phyloP scores from a whole-genome alignment of 768 basidiomycete genomes.

The Dentipellis sp. region DNA sequence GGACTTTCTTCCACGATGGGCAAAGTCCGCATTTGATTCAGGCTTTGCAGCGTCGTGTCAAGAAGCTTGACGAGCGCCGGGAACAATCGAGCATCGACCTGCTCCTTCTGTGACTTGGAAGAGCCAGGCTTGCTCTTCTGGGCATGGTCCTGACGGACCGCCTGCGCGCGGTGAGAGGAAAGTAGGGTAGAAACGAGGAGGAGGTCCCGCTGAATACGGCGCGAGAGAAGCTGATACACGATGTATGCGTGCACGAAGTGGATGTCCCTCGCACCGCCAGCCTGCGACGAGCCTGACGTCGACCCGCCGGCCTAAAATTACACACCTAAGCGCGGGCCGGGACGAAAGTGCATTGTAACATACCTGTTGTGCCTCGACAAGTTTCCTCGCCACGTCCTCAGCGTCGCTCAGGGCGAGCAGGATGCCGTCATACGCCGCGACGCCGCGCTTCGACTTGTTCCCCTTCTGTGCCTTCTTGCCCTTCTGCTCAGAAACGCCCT shows the following conservation, averaged over 20 bases:
- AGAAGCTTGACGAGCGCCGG: constrained; percentile 85
- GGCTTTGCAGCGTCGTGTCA: constrained; percentile 77
- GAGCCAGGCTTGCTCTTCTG: constrained; percentile 2
- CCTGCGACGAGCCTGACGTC: constrained; percentile 23
- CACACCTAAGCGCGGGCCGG: neutral
- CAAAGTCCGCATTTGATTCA: constrained; percentile 75
- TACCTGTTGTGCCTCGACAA: constrained; percentile 82
- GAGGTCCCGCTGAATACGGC: constrained; percentile 83
- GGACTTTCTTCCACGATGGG: constrained; percentile 85
- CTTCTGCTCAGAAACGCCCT: constrained; percentile 25
- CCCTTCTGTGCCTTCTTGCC: constrained; percentile 28
- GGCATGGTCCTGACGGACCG: constrained; percentile 15
- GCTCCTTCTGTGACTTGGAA: constrained; percentile 29
- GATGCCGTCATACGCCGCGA: constrained; percentile 83
- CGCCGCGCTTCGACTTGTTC: constrained; percentile 54
- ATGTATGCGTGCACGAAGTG: constrained; percentile 84
- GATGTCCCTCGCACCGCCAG: constrained; percentile 55
- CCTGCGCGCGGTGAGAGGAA: constrained; percentile 26
- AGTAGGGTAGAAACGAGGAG: constrained; percentile 65
- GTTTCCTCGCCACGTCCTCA: constrained; percentile 72
- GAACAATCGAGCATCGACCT: constrained; percentile 65
- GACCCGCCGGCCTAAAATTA: constrained; percentile 30
- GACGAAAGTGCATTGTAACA: constrained; percentile 9
- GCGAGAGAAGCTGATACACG: constrained; percentile 78
- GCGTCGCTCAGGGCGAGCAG: constrained; percentile 83